Conservation (phyloP, 371 early-diverging fungal genomes). For the Apophysomyces ossiformis region DNA sequence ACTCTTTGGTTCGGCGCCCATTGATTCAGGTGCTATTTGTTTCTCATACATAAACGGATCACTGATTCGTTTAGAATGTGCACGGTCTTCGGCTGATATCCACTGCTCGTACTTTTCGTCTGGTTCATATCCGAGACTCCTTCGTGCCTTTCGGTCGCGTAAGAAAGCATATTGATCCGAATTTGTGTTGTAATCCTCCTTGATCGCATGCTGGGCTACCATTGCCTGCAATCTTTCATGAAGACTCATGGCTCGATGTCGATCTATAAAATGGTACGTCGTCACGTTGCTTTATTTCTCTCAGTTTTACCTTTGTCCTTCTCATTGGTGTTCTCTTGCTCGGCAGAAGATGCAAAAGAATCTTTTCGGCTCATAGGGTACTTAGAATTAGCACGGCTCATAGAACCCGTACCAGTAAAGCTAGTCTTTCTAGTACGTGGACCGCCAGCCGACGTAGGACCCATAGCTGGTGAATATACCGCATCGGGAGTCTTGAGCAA, state of each 20-base stretch:
- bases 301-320: conserved; percentile 17
- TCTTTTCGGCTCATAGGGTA: conserved; percentile 17
- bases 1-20: conserved; percentile 14
- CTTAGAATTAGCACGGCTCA: conserved; percentile 18
- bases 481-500: conserved; percentile 15
- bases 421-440: not conserved
- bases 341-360: conserved; percentile 8
- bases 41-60: not conserved
- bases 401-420: not conserved
- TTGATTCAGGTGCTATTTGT: not conserved
- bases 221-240: conserved; percentile 26
- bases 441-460: conserved; percentile 10
- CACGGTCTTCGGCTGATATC: not conserved
- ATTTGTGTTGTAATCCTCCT: conserved; percentile 17
- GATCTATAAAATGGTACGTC: conserved; percentile 10
- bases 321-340: conserved; percentile 11
- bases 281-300: not conserved
- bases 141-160: conserved; percentile 1
- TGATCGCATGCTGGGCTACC: conserved; percentile 23
- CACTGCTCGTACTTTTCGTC: not conserved
- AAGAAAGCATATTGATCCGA: not conserved
- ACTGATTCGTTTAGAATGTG: conserved; percentile 1
- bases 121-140: conserved; percentile 7
- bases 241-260: conserved; percentile 23
- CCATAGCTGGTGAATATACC: conserved; percentile 18